These are phyloP conservation scores for Tulasnella sp. DNA, from an alignment of 768 basidiomycete species.

Conservation along the genomic window DNA sequence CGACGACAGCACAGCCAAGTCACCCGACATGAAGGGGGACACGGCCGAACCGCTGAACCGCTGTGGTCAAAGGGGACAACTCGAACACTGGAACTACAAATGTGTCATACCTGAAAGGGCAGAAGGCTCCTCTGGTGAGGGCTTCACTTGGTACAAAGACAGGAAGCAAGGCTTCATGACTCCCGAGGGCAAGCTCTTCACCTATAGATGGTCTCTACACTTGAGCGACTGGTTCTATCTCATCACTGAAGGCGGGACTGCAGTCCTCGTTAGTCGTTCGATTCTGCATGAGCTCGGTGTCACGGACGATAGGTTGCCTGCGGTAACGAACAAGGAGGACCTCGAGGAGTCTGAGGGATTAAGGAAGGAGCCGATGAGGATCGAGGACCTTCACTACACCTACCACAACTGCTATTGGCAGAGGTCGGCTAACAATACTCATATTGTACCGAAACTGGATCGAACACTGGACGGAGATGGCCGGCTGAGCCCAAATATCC, in stretches of 20 bases:
- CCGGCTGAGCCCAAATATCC: constrained; percentile 5
- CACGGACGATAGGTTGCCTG: neutral
- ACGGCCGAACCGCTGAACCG: neutral
- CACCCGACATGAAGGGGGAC: too few species aligned
- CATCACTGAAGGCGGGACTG: neutral
- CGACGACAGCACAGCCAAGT: too few species aligned
- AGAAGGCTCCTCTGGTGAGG: neutral
- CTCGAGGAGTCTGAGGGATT: too few species aligned
- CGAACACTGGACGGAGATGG: neutral
- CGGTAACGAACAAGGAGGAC: neutral
- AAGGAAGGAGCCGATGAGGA: neutral
- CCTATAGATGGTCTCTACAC: neutral
- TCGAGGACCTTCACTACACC: neutral
- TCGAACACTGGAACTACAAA: neutral
- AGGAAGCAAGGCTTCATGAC: neutral
- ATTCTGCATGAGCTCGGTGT: constrained; percentile 3
- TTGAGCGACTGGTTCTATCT: neutral
- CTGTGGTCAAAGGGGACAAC: neutral
- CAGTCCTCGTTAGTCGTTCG: neutral
- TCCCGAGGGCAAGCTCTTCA: neutral
- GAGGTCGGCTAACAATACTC: neutral
- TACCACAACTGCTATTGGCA: neutral
- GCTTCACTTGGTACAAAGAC: neutral
- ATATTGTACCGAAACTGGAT: neutral
- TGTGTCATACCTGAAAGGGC: neutral